Evolutionary conservation across 192 early-diverging fungal species (phyloP).

Genomic region (Coemansia sp.): DNA sequence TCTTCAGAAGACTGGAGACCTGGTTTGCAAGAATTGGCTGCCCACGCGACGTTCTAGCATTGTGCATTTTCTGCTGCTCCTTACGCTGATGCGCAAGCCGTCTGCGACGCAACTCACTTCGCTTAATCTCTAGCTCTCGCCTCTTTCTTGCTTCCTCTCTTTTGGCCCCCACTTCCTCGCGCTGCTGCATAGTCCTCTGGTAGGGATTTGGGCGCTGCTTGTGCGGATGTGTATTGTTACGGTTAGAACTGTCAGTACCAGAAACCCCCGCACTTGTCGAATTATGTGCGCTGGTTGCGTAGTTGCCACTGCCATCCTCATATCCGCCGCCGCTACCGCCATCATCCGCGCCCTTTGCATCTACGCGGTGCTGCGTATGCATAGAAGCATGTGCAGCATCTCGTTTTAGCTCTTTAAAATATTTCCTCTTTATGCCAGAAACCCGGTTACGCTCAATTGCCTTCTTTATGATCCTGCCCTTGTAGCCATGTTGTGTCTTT

Average conservation of each 20-base stretch:
- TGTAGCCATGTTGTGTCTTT: constrained; percentile 31
- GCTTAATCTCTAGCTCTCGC: constrained; percentile 20
- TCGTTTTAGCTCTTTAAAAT: constrained; percentile 36
- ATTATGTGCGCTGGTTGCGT: neutral
- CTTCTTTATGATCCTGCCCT: constrained; percentile 44
- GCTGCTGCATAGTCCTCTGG: constrained; percentile 29
- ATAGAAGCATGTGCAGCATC: constrained; percentile 5
- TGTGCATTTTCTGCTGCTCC: constrained; percentile 34
- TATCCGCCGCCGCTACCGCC: constrained; percentile 1
- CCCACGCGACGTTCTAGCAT: constrained; percentile 29
- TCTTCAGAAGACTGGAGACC: constrained; percentile 29
- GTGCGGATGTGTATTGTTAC: constrained; percentile 1
- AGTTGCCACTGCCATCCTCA: neutral
- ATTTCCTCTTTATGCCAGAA: constrained; percentile 44
- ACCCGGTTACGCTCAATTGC: constrained; percentile 47
- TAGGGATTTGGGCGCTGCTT: constrained; percentile 39
- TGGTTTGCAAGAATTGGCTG: constrained; percentile 48
- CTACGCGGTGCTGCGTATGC: neutral
- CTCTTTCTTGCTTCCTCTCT: constrained; percentile 19
- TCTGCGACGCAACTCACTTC: constrained; percentile 19
- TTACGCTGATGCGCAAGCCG: constrained; percentile 33
- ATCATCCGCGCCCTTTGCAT: constrained; percentile 1
- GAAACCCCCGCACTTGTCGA: neutral
- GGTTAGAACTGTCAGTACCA: neutral
- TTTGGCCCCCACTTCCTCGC: constrained; percentile 19